phyloP scores from a whole-genome alignment of 208 protist species.

The Lotmaria passim region DNA sequence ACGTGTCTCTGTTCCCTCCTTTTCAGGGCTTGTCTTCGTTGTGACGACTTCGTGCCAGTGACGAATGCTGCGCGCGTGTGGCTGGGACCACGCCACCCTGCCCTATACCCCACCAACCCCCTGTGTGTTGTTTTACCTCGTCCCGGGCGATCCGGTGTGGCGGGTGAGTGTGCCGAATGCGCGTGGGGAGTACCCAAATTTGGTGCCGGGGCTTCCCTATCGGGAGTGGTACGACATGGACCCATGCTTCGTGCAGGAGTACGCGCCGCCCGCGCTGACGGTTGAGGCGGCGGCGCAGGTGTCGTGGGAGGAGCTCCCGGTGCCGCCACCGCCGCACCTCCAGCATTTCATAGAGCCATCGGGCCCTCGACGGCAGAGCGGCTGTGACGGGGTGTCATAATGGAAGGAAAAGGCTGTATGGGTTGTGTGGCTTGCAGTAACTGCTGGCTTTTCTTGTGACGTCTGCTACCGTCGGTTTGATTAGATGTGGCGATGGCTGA shows the following conservation, averaged over 20 bases:
- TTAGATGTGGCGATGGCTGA: too few species aligned
- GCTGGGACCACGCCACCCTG: constrained; percentile 74
- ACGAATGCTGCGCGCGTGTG: constrained; percentile 31
- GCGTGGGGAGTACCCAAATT: constrained; percentile 69
- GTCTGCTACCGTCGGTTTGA: too few species aligned
- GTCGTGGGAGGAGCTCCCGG: constrained; percentile 38
- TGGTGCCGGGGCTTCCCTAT: constrained; percentile 84
- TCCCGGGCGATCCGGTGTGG: constrained; percentile 68
- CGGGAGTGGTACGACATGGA: constrained; percentile 42
- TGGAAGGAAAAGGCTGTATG: too few species aligned
- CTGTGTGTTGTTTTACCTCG: constrained; percentile 82
- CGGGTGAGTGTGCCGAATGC: constrained; percentile 73
- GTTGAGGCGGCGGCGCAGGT: constrained; percentile 35
- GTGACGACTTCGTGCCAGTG: not conserved
- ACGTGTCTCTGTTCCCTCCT: too few species aligned
- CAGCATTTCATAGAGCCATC: constrained; percentile 26
- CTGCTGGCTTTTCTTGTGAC: too few species aligned
- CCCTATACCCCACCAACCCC: constrained; percentile 63
- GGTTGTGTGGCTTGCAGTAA: too few species aligned
- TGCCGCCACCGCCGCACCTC: constrained; percentile 28
- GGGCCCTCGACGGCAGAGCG: too few species aligned
- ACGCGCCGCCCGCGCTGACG: constrained; percentile 49
- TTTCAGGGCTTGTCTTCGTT: too few species aligned
- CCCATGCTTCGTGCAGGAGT: constrained; percentile 52
- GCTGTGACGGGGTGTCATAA: not conserved